These are phyloP conservation scores for Noccaea bulbosa DNA, from an alignment of 345 rosid species.

Conservation along the genomic window DNA sequence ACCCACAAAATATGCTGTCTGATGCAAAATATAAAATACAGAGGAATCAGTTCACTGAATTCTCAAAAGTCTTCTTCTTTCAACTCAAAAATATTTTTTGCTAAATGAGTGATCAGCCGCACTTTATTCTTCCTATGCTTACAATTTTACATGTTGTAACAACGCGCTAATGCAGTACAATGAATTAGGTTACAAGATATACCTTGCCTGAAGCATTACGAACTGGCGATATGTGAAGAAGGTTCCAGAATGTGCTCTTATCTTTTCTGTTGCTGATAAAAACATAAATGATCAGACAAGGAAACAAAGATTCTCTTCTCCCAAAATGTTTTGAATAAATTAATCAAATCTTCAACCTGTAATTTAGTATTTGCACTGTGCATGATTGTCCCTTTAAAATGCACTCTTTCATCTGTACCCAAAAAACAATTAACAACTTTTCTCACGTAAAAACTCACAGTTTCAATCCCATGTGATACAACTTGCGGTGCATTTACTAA, in stretches of 20 bases:
- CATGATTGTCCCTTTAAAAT: slow-evolving; percentile 69
- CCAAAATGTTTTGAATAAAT: not conserved
- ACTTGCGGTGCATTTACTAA: not conserved
- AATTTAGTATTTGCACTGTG: slow-evolving; percentile 90
- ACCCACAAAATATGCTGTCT: slow-evolving; percentile 84
- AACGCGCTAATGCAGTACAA: not conserved
- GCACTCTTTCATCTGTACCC: slow-evolving; percentile 68
- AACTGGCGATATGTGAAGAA: slow-evolving; percentile 89
- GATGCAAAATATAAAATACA: slow-evolving; percentile 25
- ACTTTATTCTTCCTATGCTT: too few species aligned
- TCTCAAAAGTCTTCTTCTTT: not conserved
- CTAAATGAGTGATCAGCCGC: too few species aligned
- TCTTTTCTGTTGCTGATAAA: slow-evolving; percentile 68
- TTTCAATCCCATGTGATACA: not conserved
- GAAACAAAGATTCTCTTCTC: slow-evolving; percentile 32
- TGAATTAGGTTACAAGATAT: slow-evolving; percentile 1
- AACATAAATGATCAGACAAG: slow-evolving; percentile 30
- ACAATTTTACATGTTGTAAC: too few species aligned
- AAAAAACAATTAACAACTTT: not conserved
- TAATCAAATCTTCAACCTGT: slow-evolving; percentile 66
- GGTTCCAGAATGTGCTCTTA: slow-evolving; percentile 80
- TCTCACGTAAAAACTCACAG: not conserved
- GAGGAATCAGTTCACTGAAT: slow-evolving; percentile 20
- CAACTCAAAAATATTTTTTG: too few species aligned
- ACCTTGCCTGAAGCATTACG: slow-evolving; percentile 98